Evolutionary conservation across 352 stramenopile genomes (phyloP), one percentile per base, ranked within the genome.

Genomic region (Phytophthora megakarya): DNA sequence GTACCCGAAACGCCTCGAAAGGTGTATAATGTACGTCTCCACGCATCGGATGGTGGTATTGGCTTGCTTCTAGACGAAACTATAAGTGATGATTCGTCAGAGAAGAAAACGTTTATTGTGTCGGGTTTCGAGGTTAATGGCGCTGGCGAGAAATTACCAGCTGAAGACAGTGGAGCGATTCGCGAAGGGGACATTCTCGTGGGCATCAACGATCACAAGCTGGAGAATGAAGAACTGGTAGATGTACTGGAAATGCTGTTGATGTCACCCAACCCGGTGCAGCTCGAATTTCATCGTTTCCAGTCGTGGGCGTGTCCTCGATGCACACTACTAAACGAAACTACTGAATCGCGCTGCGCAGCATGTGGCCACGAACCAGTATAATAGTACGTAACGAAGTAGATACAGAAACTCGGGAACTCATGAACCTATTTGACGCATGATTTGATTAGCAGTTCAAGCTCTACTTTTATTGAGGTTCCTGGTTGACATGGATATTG

Each of bases 281-380:
- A 71, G 23, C 80, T 95, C 13, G 73, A 66, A 21, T 92, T 95
- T 49, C 68, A 84, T 53, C 84, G 84, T 33, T 62, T 75, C 12
- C 65, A 85, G 42, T 59, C 73, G 13, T 95, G 86, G 86, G 55
- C 76, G 32, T 95, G 86, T 70, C 72, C 76, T 51, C 74, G 73
- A 4, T 95, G 86, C 60, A 95, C 86, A n/a, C 76, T 95, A 3
- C 48, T 88, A 11, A 95, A 95, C 55, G 59, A 80, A 18, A 21
- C 51, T 0, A 65, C 61, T 11, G 70, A 66, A 25, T 48, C 63
- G 3, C 59, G 38, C 12, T 95, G 84, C 51, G 80, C 62, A 5
- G 86, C 75, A 15, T 95, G 86, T 45, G 81, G 75, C 3, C 57
- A 84, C 38, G 57, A 19, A 49, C 64, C 44, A 21, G 19, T 47